phyloP scores from a whole-genome alignment of 805 yeast species.

The Metschnikowia gelsemii region DNA sequence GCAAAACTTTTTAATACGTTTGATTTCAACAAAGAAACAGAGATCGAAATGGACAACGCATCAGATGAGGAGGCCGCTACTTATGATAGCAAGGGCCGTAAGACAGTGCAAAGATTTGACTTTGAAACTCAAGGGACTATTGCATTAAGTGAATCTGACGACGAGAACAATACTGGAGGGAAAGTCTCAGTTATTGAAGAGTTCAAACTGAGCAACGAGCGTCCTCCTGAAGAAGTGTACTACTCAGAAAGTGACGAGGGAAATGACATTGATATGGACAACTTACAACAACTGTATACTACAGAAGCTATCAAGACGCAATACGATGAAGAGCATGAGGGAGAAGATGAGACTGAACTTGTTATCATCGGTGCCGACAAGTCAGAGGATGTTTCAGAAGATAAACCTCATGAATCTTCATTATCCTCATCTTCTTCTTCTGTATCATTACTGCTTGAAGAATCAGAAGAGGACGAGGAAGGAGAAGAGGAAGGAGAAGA shows the following conservation, averaged over 20 bases:
- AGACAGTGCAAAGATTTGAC: slow-evolving; percentile 32
- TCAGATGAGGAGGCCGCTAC: slow-evolving; percentile 34
- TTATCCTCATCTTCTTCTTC: too few species aligned
- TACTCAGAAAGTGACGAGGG: slow-evolving; percentile 43
- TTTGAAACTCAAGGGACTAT: slow-evolving; percentile 33
- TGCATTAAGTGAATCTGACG: slow-evolving; percentile 23
- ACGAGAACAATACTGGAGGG: slow-evolving; percentile 14
- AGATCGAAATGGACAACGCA: slow-evolving; percentile 33
- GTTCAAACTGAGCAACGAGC: slow-evolving; percentile 22
- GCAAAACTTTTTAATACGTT: slow-evolving; percentile 47
- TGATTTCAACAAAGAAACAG: slow-evolving; percentile 54
- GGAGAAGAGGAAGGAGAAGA: neutral
- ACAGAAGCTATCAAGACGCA: slow-evolving; percentile 30
- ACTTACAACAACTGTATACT: slow-evolving; percentile 24
- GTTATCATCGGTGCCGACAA: too few species aligned
- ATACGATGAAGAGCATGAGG: slow-evolving; percentile 28
- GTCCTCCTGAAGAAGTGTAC: slow-evolving; percentile 31
- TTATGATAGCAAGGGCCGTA: slow-evolving; percentile 46
- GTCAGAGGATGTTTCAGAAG: slow-evolving; percentile 4
- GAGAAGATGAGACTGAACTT: slow-evolving; percentile 7
- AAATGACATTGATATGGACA: slow-evolving; percentile 38
- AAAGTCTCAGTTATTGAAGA: slow-evolving; percentile 16
- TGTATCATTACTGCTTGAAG: too few species aligned
- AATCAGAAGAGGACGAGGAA: slow-evolving; percentile 1
- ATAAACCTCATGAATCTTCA: slow-evolving; percentile 2